Conservation (phyloP, 2,329 filamentous ascomycete species). For the Dothideomycetes sp. region DNA sequence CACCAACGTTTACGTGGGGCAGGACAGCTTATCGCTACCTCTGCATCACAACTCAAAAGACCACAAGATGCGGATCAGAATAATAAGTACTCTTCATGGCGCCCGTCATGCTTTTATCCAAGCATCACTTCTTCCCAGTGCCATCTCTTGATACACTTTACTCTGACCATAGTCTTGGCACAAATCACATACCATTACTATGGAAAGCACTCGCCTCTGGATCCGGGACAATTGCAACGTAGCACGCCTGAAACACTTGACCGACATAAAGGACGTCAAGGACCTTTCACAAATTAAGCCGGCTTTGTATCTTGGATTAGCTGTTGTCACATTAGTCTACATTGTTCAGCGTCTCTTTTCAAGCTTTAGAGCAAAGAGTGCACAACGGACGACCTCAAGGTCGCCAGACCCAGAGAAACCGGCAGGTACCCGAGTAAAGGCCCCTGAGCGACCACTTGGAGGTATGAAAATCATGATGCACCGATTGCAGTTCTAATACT, state of each 20-base stretch:
- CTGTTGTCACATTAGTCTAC: neutral
- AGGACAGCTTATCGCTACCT: neutral
- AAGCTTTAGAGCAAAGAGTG: neutral
- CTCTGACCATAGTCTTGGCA: neutral
- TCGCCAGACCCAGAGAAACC: conserved; percentile 38
- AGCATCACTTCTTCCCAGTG: neutral
- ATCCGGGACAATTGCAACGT: neutral
- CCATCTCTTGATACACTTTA: neutral
- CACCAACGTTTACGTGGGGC: no score
- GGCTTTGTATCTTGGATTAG: conserved; percentile 4
- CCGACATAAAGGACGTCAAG: neutral
- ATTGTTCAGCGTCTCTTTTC: conserved; percentile 1
- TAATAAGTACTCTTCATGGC: neutral
- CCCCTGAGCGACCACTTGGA: conserved; percentile 31
- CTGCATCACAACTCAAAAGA: neutral
- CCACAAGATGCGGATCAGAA: neutral
- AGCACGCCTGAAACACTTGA: neutral
- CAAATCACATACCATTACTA: neutral
- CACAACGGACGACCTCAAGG: conserved; percentile 6
- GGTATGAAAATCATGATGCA: conserved; percentile 24
- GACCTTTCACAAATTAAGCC: conserved; percentile 1
- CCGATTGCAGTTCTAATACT: conserved; percentile 4
- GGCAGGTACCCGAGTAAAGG: conserved; percentile 16
- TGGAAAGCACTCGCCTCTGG: conserved; percentile 1
- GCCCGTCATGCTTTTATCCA: neutral